Base-by-base conservation (phyloP, 1,139 yeast species). In the Nakaseomyces kungkrabaensis region DNA sequence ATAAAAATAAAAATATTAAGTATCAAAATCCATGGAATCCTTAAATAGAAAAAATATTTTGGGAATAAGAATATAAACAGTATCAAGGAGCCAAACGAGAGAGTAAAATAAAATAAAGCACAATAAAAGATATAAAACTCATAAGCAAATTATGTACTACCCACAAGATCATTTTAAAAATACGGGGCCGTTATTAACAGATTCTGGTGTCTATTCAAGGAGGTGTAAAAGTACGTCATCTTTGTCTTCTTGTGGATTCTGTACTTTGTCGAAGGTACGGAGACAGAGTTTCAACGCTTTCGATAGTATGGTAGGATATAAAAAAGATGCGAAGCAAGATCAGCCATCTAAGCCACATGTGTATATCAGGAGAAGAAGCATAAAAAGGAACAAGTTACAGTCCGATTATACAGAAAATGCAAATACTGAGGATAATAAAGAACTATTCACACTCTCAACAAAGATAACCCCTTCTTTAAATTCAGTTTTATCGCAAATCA, bases 391-490 rank as follows among this genome's bases (percentile, higher is more conserved):
- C 13, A 41, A 41, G 13, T 24, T 10, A 7, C 24, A 27, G 5
- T 2, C 33, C 4, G 34, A 9, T 4, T 11, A n/a, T 25, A 26
- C 6, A n/a, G 32, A n/a, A 4, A 27, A 27, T n/a, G n/a, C 4
- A 5, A 29, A 27, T 13, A 27, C 22, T n/a, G 25, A n/a, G 11
- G 24, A 25, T 4, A 13, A 26, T n/a, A 24, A 33, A 25, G 9
- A 43, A 32, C 36, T 42, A 4, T 31, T 22, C 17, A 22, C 37
- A 17, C 22, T 17, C 2, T 17, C 22, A 8, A 32, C 26, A 5
- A 43, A 43, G 1, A 48, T 57, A 22, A 54, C 60, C 32, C 58
- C 60, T 3, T 55, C 59, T n/a, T 52, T 57, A 56, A 56, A 50
- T 38, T 52, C 60, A n/a, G 59, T 57, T 17, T 46, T 55, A 41